A percentile compares a stretch with the other conserved stretches of the same genome.
Evolutionary conservation across 2,329 filamentous ascomycete genomes (phyloP).

Genomic region (Ceratocystis ficicola): DNA sequence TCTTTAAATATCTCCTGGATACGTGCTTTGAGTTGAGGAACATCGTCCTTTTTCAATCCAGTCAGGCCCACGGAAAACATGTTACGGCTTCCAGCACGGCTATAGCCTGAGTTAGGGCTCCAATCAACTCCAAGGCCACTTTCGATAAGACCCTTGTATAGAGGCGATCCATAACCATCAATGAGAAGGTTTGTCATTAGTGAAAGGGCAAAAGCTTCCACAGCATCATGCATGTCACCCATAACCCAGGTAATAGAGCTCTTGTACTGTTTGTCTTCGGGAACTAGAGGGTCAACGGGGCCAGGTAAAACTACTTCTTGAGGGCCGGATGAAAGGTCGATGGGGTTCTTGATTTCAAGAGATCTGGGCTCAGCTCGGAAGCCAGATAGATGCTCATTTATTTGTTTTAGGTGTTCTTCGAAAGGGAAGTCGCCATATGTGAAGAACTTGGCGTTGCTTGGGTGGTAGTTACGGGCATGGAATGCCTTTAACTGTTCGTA

Average conservation of each 20-base stretch:
- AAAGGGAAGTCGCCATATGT: slow-evolving; percentile 92
- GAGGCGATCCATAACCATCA: slow-evolving; percentile 87
- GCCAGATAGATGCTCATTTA: slow-evolving; percentile 58
- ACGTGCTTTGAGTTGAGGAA: slow-evolving; percentile 61
- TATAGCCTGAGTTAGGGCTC: slow-evolving; percentile 88
- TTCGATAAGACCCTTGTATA: slow-evolving; percentile 83
- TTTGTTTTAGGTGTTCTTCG: slow-evolving; percentile 63
- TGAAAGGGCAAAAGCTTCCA: slow-evolving; percentile 79
- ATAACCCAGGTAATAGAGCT: slow-evolving; percentile 89
- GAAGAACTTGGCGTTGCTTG: slow-evolving; percentile 90
- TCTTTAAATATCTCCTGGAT: slow-evolving; percentile 62
- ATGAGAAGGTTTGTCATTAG: slow-evolving; percentile 74
- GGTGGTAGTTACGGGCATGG: slow-evolving; percentile 88
- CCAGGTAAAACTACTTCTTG: slow-evolving; percentile 60
- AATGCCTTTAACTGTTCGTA: slow-evolving; percentile 81
- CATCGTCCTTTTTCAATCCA: slow-evolving; percentile 72
- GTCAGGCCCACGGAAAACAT: slow-evolving; percentile 86
- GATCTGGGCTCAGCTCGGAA: slow-evolving; percentile 55
- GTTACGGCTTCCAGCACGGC: slow-evolving; percentile 60
- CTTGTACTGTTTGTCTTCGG: slow-evolving; percentile 78
- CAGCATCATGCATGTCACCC: slow-evolving; percentile 66
- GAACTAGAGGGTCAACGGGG: slow-evolving; percentile 75
- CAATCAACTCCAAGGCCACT: slow-evolving; percentile 83
- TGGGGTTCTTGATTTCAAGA: slow-evolving; percentile 49
- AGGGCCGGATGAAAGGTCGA: slow-evolving; percentile 56